Base-by-base conservation (phyloP, 768 basidiomycete genomes). In the Tephrocybe sp. region DNA sequence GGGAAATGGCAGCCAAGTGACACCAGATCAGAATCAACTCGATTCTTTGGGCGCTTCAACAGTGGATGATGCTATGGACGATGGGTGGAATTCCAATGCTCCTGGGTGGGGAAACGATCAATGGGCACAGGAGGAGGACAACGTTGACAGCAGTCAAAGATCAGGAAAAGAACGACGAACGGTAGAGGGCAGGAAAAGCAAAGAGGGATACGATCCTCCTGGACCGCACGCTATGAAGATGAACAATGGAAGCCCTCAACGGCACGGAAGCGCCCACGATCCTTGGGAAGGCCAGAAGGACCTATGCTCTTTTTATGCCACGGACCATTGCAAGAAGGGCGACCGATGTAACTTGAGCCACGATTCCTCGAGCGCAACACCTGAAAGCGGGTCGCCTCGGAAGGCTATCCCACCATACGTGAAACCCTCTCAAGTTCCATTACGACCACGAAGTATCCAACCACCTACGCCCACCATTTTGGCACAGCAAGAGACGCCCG, bases 71-170 rank as follows among this genome's bases (percentile, higher is more conserved):
- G 24, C 37, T 8, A 21, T 20, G 17, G 42, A 54, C 15, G 49
- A 50, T 33, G 53, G 53, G 32, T 49, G 49, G 49, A 45, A 40
- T 48, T 2, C 36, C 23, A 45, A 54, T 33, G 49, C 44, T 38
- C 2, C 49, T 17, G 48, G 48, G 0, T 49, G 53, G 53, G 44
- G 48, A 46, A 24, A 46, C 18, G 41, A 50, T 12, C 30, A 41
- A 26, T 45, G 43, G 53, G 4, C 26, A 23, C n/a, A 17, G 18
- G 11, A 20, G 18, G 23, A 38, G 14, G 25, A 37, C 15, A 32
- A 14, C 21, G 9, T n/a, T 11, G 17, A 17, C 4, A 32, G 23
- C 12, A 39, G n/a, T 40, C 20, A n/a, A 18, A 21, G 0, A 14
- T 36, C 24, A 36, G 34, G 15, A n/a, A 30, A 11, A 30, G 6